phyloP scores from a whole-genome alignment of 2,329 filamentous ascomycete genomes.

The Alternaria metachromatica region DNA sequence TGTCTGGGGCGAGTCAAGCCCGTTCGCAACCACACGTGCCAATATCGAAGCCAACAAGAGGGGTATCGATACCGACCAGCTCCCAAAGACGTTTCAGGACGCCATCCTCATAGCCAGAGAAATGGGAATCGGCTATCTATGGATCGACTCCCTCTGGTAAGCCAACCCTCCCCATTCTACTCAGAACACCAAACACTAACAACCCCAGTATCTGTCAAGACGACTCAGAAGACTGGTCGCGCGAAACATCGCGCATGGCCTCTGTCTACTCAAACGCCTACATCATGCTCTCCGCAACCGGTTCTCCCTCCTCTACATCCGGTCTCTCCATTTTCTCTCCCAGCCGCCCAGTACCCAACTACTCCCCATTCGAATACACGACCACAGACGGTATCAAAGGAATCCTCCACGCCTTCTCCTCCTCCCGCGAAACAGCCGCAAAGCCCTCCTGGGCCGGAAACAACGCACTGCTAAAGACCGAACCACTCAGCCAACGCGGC shows the following conservation, averaged over 20 bases:
- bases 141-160: constrained; percentile 1
- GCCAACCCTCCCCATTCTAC: not conserved
- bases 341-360: not conserved
- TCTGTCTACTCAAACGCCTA: constrained; percentile 2
- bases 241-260: not conserved
- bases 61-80: not conserved
- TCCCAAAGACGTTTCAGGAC: not conserved
- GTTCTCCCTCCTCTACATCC: not conserved
- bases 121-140: not conserved
- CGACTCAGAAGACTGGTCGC: not conserved
- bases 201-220: not conserved
- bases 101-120: not conserved
- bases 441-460: not conserved
- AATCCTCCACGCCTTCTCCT: not conserved
- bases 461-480: not conserved
- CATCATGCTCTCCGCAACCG: constrained; percentile 4
- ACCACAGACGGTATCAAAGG: not conserved
- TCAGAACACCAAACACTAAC: not conserved
- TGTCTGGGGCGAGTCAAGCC: not conserved
- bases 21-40: not conserved
- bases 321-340: not conserved
- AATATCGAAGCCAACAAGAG: not conserved
- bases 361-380: not conserved
- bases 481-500: not conserved
- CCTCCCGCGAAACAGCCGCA: not conserved